phyloP scores from a whole-genome alignment of 2,329 filamentous ascomycete species.

The Aspergillus piperis region DNA sequence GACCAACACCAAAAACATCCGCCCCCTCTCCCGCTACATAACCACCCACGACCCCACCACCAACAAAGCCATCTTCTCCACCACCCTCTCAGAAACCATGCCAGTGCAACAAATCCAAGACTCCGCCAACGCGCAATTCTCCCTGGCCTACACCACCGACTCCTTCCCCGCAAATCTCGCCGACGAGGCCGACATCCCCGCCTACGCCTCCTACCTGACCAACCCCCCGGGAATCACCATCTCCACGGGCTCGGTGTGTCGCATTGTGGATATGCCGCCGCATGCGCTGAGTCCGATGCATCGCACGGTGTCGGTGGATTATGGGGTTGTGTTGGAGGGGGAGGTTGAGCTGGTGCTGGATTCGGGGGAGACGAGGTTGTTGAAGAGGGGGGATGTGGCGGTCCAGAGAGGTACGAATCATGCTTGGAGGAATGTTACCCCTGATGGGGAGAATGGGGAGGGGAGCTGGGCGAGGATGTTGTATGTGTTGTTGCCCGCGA shows the following conservation, averaged over 20 bases:
- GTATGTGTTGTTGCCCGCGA: conserved; percentile 28
- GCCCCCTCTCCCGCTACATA: conserved; percentile 33
- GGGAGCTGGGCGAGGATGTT: conserved; percentile 30
- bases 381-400: conserved; percentile 55
- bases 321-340: conserved; percentile 55
- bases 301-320: conserved; percentile 54
- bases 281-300: conserved; percentile 50
- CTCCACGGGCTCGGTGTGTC: conserved; percentile 44
- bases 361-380: conserved; percentile 47
- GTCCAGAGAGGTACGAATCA: conserved; percentile 50
- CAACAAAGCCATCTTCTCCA: conserved; percentile 40
- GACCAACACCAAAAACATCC: conserved; percentile 33
- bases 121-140: conserved; percentile 51
- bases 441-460: conserved; percentile 21
- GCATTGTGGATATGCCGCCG: conserved; percentile 48
- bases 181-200: conserved; percentile 48
- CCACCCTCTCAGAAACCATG: conserved; percentile 25
- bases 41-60: conserved; percentile 38
- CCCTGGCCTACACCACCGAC: conserved; percentile 53
- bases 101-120: conserved; percentile 31
- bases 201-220: conserved; percentile 48
- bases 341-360: conserved; percentile 53
- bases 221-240: conserved; percentile 54
- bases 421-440: conserved; percentile 40
- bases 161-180: conserved; percentile 51